A percentile compares a stretch with the other conserved stretches of the same genome.
These are phyloP conservation scores for Nakazawaea wyomingensis DNA, from an alignment of 805 yeast genomes.

Conservation along the genomic window DNA sequence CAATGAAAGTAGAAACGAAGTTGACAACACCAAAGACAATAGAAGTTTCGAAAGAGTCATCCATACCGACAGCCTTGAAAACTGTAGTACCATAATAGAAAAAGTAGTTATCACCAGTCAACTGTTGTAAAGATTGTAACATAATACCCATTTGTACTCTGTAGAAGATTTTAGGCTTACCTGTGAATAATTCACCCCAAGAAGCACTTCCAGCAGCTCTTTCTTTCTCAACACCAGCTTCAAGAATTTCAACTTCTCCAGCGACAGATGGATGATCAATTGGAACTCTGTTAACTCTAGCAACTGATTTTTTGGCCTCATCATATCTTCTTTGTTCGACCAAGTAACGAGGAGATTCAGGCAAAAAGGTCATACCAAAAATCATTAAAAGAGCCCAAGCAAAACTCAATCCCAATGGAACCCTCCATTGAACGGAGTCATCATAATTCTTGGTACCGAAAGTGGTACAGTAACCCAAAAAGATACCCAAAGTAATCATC, in stretches of 20 bases:
- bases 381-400: slow-evolving; percentile 49
- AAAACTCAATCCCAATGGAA: slow-evolving; percentile 49
- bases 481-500: slow-evolving; percentile 66
- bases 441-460: slow-evolving; percentile 53
- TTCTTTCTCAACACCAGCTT: slow-evolving; percentile 60
- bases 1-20: slow-evolving; percentile 48
- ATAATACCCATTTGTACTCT: slow-evolving; percentile 54
- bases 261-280: slow-evolving; percentile 50
- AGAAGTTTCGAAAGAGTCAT: slow-evolving; percentile 56
- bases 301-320: slow-evolving; percentile 51
- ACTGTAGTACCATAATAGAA: slow-evolving; percentile 64
- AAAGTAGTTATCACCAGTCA: slow-evolving; percentile 61
- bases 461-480: slow-evolving; percentile 63
- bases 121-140: slow-evolving; percentile 58
- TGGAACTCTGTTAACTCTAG: slow-evolving; percentile 51
- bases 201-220: slow-evolving; percentile 57
- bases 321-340: slow-evolving; percentile 43
- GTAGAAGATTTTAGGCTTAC: slow-evolving; percentile 55
- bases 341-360: slow-evolving; percentile 67
- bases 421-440: slow-evolving; percentile 60
- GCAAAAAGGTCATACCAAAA: slow-evolving; percentile 51
- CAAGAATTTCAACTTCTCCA: slow-evolving; percentile 47
- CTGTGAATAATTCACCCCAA: slow-evolving; percentile 59
- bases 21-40: slow-evolving; percentile 53
- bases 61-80: slow-evolving; percentile 52